A percentile compares a stretch with the other conserved stretches of the same genome.
phyloP scores from a whole-genome alignment of 257 asterid species.

The Forsythia suspensa region DNA sequence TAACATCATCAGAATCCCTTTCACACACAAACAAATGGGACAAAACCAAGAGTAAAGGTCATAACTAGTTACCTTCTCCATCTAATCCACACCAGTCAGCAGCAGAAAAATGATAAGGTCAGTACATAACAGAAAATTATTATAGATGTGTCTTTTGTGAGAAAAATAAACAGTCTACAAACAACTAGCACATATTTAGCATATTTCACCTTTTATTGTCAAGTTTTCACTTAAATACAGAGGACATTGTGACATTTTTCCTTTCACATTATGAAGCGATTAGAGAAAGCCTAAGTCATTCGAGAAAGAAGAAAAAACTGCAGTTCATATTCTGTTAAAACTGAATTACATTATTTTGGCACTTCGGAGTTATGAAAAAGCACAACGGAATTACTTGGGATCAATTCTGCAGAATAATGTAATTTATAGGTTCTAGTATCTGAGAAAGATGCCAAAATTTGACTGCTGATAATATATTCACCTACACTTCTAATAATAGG shows the following conservation, averaged over 20 bases:
- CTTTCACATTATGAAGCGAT: not conserved
- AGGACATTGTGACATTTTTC: not conserved
- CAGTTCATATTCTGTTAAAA: not conserved
- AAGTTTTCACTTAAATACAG: not conserved
- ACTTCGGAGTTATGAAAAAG: no score
- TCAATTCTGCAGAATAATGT: no score
- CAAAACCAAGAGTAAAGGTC: not conserved
- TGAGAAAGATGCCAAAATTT: no score
- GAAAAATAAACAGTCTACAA: slow-evolving; percentile 6
- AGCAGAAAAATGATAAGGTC: not conserved
- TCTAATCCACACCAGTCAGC: slow-evolving; percentile 34
- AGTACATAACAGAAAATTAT: slow-evolving; percentile 7
- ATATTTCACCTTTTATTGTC: not conserved
- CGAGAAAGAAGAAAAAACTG: not conserved
- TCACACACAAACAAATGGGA: not conserved
- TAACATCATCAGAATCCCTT: slow-evolving; percentile 20
- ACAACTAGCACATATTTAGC: not conserved
- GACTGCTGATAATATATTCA: no score
- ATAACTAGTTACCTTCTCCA: slow-evolving; percentile 74
- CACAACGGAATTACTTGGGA: no score
- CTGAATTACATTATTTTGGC: not conserved
- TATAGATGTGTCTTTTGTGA: not conserved
- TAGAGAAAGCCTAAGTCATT: not conserved
- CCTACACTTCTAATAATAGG: no score
- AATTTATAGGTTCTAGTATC: no score